A percentile compares a stretch with the other conserved stretches of the same genome.
phyloP scores from a whole-genome alignment of 208 protist species.

The Phytomonas sp. region DNA sequence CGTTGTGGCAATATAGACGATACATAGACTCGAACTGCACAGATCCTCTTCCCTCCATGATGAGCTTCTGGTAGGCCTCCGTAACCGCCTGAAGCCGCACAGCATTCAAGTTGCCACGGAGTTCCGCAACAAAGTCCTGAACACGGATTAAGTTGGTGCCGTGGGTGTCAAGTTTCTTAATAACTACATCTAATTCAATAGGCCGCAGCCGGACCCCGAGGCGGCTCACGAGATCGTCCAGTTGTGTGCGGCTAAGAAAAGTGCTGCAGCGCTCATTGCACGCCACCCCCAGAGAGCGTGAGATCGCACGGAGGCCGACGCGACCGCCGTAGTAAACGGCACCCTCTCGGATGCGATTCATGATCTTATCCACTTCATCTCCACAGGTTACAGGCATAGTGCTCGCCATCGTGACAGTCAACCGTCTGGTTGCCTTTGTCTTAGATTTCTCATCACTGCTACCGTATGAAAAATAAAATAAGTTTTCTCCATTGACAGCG shows the following conservation, averaged over 20 bases:
- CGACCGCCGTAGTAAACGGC: conserved; percentile 56
- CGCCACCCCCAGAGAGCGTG: conserved; percentile 59
- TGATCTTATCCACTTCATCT: conserved; percentile 20
- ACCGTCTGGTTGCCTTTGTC: neutral
- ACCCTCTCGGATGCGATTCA: conserved; percentile 38
- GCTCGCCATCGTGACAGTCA: conserved; percentile 5
- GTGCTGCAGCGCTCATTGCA: conserved; percentile 51
- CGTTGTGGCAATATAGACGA: conserved; percentile 59
- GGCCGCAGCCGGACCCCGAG: conserved; percentile 52
- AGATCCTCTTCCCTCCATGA: conserved; percentile 64
- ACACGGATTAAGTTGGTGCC: conserved; percentile 68
- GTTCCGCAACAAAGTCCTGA: conserved; percentile 67
- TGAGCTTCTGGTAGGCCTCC: conserved; percentile 58
- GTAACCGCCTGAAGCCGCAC: conserved; percentile 50
- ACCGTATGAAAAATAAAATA: conserved; percentile 38
- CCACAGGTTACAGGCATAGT: conserved; percentile 34
- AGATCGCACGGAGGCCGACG: conserved; percentile 63
- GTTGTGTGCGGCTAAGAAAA: conserved; percentile 31
- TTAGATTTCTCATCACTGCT: neutral
- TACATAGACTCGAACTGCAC: conserved; percentile 74
- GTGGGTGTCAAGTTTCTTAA: conserved; percentile 59
- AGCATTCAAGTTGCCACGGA: conserved; percentile 67
- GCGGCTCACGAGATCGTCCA: conserved; percentile 29
- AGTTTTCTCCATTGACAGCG: conserved; percentile 45
- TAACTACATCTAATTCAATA: conserved; percentile 64